Evolutionary conservation across 2,329 filamentous ascomycete genomes (phyloP), one percentile per base, ranked within the genome.

Genomic region (Penicillium sumatraense): DNA sequence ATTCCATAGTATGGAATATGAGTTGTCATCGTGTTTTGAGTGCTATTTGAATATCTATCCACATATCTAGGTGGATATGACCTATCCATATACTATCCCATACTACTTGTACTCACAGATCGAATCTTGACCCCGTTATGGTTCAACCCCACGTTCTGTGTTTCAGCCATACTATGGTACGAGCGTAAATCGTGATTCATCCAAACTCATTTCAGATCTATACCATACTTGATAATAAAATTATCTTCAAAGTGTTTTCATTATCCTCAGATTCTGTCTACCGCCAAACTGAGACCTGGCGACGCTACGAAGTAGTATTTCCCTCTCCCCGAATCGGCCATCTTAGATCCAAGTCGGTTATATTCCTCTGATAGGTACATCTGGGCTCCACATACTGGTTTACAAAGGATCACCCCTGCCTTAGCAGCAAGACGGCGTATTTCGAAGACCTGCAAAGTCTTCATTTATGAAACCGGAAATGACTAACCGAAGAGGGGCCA

Each of bases 331-430:
- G n/a, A 38, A 40, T 40, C 24, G 31, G 47, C 31, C 36, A 40
- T 21, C 21, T 41, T 18, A 24, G 24, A 40, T 40, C 36, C 14
- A 41, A n/a, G 2, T 40, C 16, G 5, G 10, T 9, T 26, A 16
- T n/a, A 9, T 9, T 6, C 33, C 20, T 46, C 14, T 51, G 46
- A 53, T 55, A 60, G 54, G 54, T 35, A 41, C 42, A 58, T 53
- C 29, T 33, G 16, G 18, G 26, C 23, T 47, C 35, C 29, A 57
- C 50, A 38, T 16, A 3, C 23, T 13, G 14, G 23, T 16, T 13
- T 24, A 33, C 24, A 47, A 53, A 54, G 35, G 59, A 62, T 58
- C 33, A 41, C 53, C 57, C 59, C 51, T 60, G 59, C 61, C 42
- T 60, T 61, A 63, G 59, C 36, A 41, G 33, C 9, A 36, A 10